Conservation (phyloP, 352 stramenopile genomes). For the Peronospora farinosa region DNA sequence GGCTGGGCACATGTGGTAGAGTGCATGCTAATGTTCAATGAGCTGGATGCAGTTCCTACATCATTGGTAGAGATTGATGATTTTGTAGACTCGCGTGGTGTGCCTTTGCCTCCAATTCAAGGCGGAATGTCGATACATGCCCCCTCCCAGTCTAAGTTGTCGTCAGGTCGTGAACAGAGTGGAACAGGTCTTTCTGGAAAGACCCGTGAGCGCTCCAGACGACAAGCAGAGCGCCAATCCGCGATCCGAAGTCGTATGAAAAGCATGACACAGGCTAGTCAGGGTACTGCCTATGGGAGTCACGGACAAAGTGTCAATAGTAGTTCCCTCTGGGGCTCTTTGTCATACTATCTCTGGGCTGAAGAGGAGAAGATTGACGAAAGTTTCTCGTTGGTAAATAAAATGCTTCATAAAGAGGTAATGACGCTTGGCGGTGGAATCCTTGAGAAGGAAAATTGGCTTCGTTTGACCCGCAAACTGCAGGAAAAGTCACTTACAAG, state of each 20-base stretch:
- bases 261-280: slow-evolving; percentile 54
- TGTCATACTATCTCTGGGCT: slow-evolving; percentile 80
- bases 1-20: slow-evolving; percentile 79
- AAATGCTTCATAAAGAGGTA: slow-evolving; percentile 71
- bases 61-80: slow-evolving; percentile 87
- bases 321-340: slow-evolving; percentile 72
- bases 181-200: slow-evolving; percentile 70
- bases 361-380: slow-evolving; percentile 79
- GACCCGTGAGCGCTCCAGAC: slow-evolving; percentile 66
- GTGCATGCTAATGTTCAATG: slow-evolving; percentile 86
- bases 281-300: slow-evolving; percentile 41
- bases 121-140: slow-evolving; percentile 21
- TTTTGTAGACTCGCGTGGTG: slow-evolving; percentile 78
- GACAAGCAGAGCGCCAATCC: slow-evolving; percentile 72
- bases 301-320: slow-evolving; percentile 31
- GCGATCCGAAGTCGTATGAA: slow-evolving; percentile 80
- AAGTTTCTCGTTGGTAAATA: slow-evolving; percentile 73
- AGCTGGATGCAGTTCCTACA: slow-evolving; percentile 75
- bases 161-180: slow-evolving; percentile 23
- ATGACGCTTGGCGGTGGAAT: slow-evolving; percentile 61
- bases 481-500: slow-evolving; percentile 53
- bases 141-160: slow-evolving; percentile 31
- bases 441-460: slow-evolving; percentile 83
- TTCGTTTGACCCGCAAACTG: slow-evolving; percentile 74
- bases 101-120: slow-evolving; percentile 73